These are phyloP conservation scores for Tetrapyrgos nigripes DNA, from an alignment of 1,284 basidiomycete species.

Conservation along the genomic window DNA sequence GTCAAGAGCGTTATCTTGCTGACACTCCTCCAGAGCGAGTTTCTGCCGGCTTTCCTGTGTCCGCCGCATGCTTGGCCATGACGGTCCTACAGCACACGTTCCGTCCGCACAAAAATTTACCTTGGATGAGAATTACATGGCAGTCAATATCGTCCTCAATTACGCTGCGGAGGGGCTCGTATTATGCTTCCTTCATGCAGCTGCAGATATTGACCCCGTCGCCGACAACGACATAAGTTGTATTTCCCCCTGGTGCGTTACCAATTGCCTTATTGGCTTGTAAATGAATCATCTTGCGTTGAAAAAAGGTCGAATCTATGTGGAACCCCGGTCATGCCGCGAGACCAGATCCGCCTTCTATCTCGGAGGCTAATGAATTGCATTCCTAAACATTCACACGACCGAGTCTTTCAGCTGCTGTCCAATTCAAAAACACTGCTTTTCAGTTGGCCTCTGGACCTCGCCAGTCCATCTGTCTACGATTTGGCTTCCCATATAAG, in stretches of 20 bases:
- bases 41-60: slow-evolving; percentile 76
- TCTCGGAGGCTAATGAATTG: slow-evolving; percentile 61
- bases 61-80: slow-evolving; percentile 69
- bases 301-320: slow-evolving; percentile 97
- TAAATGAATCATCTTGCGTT: too few species aligned
- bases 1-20: slow-evolving; percentile 10
- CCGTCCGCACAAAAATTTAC: slow-evolving; percentile 72
- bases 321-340: slow-evolving; percentile 72
- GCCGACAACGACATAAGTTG: slow-evolving; percentile 81
- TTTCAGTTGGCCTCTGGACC: slow-evolving; percentile 89
- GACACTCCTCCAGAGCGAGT: slow-evolving; percentile 60
- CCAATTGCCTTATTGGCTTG: too few species aligned
- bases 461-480: slow-evolving; percentile 27
- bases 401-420: slow-evolving; percentile 86
- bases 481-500: slow-evolving; percentile 80
- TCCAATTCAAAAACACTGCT: slow-evolving; percentile 66
- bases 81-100: slow-evolving; percentile 59
- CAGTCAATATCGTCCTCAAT: slow-evolving; percentile 93
- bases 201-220: slow-evolving; percentile 73
- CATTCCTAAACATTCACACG: slow-evolving; percentile 53
- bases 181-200: slow-evolving; percentile 94
- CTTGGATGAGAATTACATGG: slow-evolving; percentile 83
- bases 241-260: slow-evolving; percentile 88
- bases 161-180: slow-evolving; percentile 93
- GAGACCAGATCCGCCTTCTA: slow-evolving; percentile 63